Evolutionary conservation across 2,329 filamentous ascomycete genomes (phyloP).

Genomic region (Nothophoma quercina): DNA sequence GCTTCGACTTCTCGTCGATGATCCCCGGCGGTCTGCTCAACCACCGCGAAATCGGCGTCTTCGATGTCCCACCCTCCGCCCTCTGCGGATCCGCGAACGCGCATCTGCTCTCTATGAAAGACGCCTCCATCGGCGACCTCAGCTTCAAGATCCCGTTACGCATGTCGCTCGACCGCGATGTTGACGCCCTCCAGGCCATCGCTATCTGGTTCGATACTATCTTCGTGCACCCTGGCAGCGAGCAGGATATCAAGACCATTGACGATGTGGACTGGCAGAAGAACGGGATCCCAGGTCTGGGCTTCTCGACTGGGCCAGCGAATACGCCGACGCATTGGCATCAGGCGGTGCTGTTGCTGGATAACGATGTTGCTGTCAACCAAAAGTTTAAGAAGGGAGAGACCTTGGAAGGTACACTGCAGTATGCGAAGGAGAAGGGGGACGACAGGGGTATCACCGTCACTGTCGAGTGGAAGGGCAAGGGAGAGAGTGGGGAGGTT

Average conservation of each 20-base stretch:
- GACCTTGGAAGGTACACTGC: slow-evolving; percentile 72
- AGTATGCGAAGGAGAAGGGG: slow-evolving; percentile 69
- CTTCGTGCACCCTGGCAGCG: slow-evolving; percentile 69
- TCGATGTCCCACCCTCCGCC: slow-evolving; percentile 40
- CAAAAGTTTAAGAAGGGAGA: slow-evolving; percentile 60
- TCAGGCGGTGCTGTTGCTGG: slow-evolving; percentile 78
- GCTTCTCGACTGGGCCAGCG: slow-evolving; percentile 86
- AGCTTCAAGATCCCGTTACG: slow-evolving; percentile 75
- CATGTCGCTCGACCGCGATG: slow-evolving; percentile 66
- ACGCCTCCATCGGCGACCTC: slow-evolving; percentile 73
- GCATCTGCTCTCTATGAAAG: slow-evolving; percentile 78
- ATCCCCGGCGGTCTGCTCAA: slow-evolving; percentile 82
- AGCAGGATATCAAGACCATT: slow-evolving; percentile 43
- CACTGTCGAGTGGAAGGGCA: slow-evolving; percentile 48
- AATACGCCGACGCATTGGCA: slow-evolving; percentile 88
- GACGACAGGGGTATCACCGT: slow-evolving; percentile 52
- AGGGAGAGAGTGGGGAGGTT: slow-evolving; percentile 36
- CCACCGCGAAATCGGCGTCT: slow-evolving; percentile 50
- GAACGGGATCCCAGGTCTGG: slow-evolving; percentile 66
- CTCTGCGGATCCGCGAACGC: slow-evolving; percentile 67
- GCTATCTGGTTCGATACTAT: slow-evolving; percentile 95
- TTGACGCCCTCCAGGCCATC: slow-evolving; percentile 82
- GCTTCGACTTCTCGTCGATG: slow-evolving; percentile 94
- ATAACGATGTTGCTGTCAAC: slow-evolving; percentile 61
- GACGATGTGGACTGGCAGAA: slow-evolving; percentile 70